Evolutionary conservation across 495 filamentous ascomycete species (phyloP).

Genomic region (Astrothelium subdiscretum): DNA sequence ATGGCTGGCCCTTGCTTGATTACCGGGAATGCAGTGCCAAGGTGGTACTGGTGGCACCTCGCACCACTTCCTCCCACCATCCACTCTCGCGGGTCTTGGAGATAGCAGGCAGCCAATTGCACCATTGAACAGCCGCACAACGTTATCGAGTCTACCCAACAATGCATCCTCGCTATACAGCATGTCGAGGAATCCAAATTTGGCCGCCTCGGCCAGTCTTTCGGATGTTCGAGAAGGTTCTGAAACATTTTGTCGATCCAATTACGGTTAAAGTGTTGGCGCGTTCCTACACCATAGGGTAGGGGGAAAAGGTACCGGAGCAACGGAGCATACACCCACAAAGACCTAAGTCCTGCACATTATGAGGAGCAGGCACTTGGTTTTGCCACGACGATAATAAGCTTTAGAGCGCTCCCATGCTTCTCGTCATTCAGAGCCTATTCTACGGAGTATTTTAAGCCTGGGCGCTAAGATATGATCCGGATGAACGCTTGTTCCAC

Average conservation of each 20-base stretch:
- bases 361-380: not conserved
- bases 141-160: not conserved
- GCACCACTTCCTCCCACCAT: not conserved
- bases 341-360: not conserved
- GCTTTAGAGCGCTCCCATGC: not conserved
- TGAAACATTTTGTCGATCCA: not conserved
- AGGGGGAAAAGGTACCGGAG: not conserved
- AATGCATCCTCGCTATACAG: not conserved
- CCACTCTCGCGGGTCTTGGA: not conserved
- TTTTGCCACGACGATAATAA: not conserved
- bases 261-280: not conserved
- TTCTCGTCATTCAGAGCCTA: too few species aligned
- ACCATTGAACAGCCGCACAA: not conserved
- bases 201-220: too few species aligned
- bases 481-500: not conserved
- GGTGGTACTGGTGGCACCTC: too few species aligned
- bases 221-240: not conserved
- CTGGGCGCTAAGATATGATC: not conserved
- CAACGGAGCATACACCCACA: not conserved
- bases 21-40: too few species aligned
- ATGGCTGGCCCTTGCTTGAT: not conserved
- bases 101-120: constrained; percentile 1
- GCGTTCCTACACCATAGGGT: not conserved
- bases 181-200: too few species aligned
- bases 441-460: too few species aligned